Evolutionary conservation across 192 early-diverging fungal species (phyloP).

Genomic region (Tieghemiomyces parasiticus): DNA sequence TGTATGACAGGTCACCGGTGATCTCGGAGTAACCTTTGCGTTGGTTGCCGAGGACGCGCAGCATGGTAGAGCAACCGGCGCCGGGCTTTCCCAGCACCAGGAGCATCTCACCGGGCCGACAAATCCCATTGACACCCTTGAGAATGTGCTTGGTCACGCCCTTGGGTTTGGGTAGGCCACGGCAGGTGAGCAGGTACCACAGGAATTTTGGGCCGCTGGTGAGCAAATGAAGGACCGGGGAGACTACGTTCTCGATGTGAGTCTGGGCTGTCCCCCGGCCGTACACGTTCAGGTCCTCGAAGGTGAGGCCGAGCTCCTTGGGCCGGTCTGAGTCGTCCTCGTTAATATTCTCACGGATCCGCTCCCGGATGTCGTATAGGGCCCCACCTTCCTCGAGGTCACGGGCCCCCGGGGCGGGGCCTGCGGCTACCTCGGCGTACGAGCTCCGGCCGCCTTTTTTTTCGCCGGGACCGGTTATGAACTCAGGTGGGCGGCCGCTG

Average conservation of each 20-base stretch:
- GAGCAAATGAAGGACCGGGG: not conserved
- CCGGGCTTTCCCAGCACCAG: constrained; percentile 56
- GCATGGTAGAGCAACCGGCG: constrained; percentile 46
- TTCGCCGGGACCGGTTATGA: not conserved
- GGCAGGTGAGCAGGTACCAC: constrained; percentile 2
- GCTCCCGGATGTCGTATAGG: constrained; percentile 9
- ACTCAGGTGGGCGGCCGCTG: not conserved
- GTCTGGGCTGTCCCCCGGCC: constrained; percentile 12
- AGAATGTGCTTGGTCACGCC: constrained; percentile 24
- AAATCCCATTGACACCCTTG: constrained; percentile 33
- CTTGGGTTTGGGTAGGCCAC: not conserved
- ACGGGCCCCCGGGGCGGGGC: not conserved
- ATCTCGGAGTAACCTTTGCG: constrained; percentile 33
- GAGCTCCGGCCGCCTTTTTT: not conserved
- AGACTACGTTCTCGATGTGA: constrained; percentile 5
- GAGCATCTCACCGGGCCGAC: constrained; percentile 48
- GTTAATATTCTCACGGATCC: not conserved
- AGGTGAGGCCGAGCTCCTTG: constrained; percentile 28
- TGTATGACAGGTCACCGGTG: constrained; percentile 27
- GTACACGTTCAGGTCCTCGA: constrained; percentile 20
- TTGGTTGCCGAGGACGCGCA: constrained; percentile 40
- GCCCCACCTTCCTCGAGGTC: constrained; percentile 5
- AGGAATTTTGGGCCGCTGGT: not conserved
- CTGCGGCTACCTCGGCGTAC: not conserved
- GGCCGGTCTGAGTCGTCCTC: not conserved